Conservation (phyloP, 768 basidiomycete species). For the Dioszegia crocea region DNA sequence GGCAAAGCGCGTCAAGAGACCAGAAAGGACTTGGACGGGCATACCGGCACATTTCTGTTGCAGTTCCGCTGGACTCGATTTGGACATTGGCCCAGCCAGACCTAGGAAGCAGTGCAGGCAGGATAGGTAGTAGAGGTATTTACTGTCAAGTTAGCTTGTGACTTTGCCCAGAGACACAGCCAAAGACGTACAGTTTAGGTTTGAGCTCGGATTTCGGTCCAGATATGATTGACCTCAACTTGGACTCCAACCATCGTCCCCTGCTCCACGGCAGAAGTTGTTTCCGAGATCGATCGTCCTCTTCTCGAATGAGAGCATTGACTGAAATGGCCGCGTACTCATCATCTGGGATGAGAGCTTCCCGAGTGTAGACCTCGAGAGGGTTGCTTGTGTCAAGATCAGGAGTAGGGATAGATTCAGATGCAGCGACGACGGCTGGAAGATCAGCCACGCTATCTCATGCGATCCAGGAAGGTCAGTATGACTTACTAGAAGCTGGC, state of each 20-base stretch:
- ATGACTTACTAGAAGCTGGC: constrained; percentile 65
- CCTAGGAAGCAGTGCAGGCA: constrained; percentile 59
- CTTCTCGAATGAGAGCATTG: constrained; percentile 57
- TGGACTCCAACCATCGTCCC: constrained; percentile 65
- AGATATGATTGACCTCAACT: constrained; percentile 33
- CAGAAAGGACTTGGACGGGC: constrained; percentile 66
- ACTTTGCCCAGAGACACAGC: neutral
- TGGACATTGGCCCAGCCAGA: constrained; percentile 13
- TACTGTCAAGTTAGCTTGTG: constrained; percentile 53
- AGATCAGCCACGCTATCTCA: neutral
- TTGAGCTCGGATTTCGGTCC: constrained; percentile 26
- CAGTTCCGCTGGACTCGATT: constrained; percentile 19
- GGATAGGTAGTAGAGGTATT: constrained; percentile 74
- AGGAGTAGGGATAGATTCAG: constrained; percentile 71
- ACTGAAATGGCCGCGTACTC: constrained; percentile 73
- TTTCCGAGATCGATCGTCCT: constrained; percentile 55
- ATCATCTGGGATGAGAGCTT: constrained; percentile 70
- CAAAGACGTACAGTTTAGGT: constrained; percentile 58
- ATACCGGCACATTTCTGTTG: constrained; percentile 54
- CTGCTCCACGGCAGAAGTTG: constrained; percentile 59
- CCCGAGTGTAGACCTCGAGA: constrained; percentile 57
- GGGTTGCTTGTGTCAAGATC: constrained; percentile 64
- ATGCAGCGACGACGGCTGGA: constrained; percentile 37
- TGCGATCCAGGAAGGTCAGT: neutral
- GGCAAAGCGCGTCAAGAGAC: constrained; percentile 72